Conservation (phyloP, 1,284 basidiomycete genomes). For the Takashimella koratensis region DNA sequence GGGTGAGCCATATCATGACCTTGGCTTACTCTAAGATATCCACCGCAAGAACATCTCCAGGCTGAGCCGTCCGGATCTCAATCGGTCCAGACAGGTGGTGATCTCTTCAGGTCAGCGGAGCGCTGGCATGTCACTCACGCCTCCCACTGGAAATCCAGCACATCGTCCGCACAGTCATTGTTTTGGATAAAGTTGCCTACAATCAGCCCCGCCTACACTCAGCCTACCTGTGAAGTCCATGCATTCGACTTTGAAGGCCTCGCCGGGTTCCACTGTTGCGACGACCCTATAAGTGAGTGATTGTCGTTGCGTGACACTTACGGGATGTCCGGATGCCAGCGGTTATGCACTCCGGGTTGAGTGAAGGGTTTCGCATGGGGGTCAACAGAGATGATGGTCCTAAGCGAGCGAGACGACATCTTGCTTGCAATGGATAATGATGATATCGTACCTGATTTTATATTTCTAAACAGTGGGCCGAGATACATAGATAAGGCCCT, state of each 20-base stretch:
- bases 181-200: conserved; percentile 60
- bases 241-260: conserved; percentile 71
- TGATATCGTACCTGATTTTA: too few relatives aligned
- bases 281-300: conserved; percentile 17
- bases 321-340: conserved; percentile 47
- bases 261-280: conserved; percentile 26
- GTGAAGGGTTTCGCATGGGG: too few relatives aligned
- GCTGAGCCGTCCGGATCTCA: conserved; percentile 67
- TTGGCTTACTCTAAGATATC: conserved; percentile 61
- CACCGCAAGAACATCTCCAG: conserved; percentile 70
- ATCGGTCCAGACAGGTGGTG: conserved; percentile 74
- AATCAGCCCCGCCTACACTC: neutral
- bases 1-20: too few relatives aligned
- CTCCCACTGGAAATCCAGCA: conserved; percentile 37
- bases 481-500: too few relatives aligned
- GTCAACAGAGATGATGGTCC: too few relatives aligned
- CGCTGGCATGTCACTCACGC: conserved; percentile 37
- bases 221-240: conserved; percentile 69
- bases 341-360: conserved; percentile 36
- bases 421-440: too few relatives aligned
- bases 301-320: conserved; percentile 6
- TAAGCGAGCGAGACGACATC: too few relatives aligned
- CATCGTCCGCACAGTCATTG: conserved; percentile 57
- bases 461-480: too few relatives aligned
- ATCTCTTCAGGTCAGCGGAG: too few relatives aligned